Conservation (phyloP, 345 rosid genomes). For the Camelina neglecta region DNA sequence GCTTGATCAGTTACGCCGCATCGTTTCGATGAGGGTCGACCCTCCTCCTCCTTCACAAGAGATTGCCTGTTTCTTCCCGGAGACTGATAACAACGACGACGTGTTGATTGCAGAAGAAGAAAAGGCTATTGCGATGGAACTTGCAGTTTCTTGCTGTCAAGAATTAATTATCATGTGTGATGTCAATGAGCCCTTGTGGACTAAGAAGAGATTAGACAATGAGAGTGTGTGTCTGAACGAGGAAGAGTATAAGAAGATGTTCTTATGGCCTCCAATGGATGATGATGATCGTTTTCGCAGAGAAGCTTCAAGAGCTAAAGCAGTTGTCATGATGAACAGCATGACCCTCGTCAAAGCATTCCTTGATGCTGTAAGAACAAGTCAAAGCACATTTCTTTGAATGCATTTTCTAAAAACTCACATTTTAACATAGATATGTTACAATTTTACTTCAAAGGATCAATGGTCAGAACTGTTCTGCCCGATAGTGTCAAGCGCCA, state of each 20-base stretch:
- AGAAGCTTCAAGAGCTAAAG: conserved; percentile 63
- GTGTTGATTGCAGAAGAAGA: conserved; percentile 41
- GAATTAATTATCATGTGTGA: conserved; percentile 62
- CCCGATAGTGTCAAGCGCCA: conserved; percentile 53
- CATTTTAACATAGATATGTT: background rate
- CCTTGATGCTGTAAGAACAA: conserved; percentile 64
- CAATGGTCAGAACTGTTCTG: conserved; percentile 70
- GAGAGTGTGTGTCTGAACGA: conserved; percentile 51
- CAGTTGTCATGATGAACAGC: conserved; percentile 53
- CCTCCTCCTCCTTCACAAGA: conserved; percentile 2
- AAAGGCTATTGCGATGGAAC: conserved; percentile 48
- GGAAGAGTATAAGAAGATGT: conserved; percentile 61
- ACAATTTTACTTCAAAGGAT: conserved; percentile 40
- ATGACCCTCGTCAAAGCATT: conserved; percentile 55
- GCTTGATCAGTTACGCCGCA: conserved; percentile 10
- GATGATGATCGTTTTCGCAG: conserved; percentile 33
- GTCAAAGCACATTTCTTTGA: background rate
- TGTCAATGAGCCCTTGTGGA: conserved; percentile 58
- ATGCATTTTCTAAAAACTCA: background rate
- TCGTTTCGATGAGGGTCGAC: background rate
- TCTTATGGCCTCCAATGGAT: conserved; percentile 6
- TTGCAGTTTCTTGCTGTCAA: conserved; percentile 58
- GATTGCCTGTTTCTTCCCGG: conserved; percentile 1
- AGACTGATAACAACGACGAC: conserved; percentile 34
- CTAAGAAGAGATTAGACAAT: conserved; percentile 40